Base-by-base conservation (phyloP, 306 rosid genomes). In the Rosa rugosa region DNA sequence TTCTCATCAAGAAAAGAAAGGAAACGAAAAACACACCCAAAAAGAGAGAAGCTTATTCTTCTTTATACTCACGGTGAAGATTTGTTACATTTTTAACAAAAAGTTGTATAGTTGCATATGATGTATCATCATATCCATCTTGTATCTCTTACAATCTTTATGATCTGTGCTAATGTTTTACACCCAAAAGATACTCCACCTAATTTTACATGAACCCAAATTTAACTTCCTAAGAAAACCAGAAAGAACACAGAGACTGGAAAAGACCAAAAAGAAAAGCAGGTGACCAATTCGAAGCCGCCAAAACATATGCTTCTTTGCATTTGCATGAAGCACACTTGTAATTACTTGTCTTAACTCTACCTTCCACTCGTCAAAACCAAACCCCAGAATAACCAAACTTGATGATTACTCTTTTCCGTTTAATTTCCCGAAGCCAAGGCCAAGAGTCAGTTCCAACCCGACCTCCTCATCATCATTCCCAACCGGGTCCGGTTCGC, bases 381-480 rank as follows among this genome's bases (percentile, higher is more conserved):
- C 71, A 67, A 63, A 31, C 69, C 44, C 69, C 49, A 40, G 8
- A 67, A 40, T 64, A 31, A 14, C 49, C 45, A 40, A 1, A 22
- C 50, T 69, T 69, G 10, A 69, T 76, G 36, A 34, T 27, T 45
- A 65, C 34, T 0, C 25, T 31, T 75, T 60, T 23, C 54, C 47
- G 14, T 27, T 36, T 10, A 54, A 22, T 17, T 60, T 46, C 31
- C 59, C 72, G 51, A 82, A 74, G 22, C 77, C 86, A 11, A 87
- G 72, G 22, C 82, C 88, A 7, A 91, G 86, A 13, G 80, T 79
- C 73, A 88, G 84, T 4, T 88, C 85, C 81, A 89, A 67, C 44
- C 85, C 64, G 17, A 87, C 31, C 56, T 51, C 31, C 45, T 51
- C 75, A 18, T 74, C 79, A 4, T 4, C n/a, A 20, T 72, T 11